Conservation (phyloP, 768 basidiomycete species). For the Russula sp. region DNA sequence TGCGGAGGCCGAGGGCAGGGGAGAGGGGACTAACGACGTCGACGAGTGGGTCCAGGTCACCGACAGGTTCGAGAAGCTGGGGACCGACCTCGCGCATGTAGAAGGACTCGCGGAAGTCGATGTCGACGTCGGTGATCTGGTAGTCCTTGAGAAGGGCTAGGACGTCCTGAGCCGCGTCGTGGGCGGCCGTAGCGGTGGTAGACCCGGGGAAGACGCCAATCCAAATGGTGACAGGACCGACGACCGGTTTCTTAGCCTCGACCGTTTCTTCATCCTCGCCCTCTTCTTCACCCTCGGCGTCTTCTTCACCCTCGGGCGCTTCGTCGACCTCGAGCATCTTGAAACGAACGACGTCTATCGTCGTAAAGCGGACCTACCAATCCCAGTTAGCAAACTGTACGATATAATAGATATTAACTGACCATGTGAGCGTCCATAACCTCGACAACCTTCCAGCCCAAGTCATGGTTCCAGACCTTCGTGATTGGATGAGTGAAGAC, state of each 20-base stretch:
- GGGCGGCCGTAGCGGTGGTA: too few species aligned
- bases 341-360: too few species aligned
- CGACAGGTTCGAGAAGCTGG: constrained; percentile 8
- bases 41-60: constrained; percentile 29
- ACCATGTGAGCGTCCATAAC: too few species aligned
- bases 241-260: too few species aligned
- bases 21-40: constrained; percentile 14
- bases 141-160: too few species aligned
- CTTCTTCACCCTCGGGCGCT: constrained; percentile 11
- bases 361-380: constrained; percentile 24
- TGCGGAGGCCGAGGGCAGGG: constrained; percentile 31
- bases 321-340: constrained; percentile 22
- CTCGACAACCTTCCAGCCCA: constrained; percentile 14
- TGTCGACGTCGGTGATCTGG: constrained; percentile 32
- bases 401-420: too few species aligned
- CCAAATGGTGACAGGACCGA: too few species aligned
- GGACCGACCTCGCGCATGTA: constrained; percentile 29
- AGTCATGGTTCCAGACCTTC: constrained; percentile 29
- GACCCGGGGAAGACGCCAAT: too few species aligned
- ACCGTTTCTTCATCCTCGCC: too few species aligned
- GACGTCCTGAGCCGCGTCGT: too few species aligned
- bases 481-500: too few species aligned
- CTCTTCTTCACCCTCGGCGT: too few species aligned
- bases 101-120: constrained; percentile 35
- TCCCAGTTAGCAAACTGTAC: constrained; percentile 18